Conservation (phyloP, 768 basidiomycete genomes). For the Leucosporidium creatinivorum region DNA sequence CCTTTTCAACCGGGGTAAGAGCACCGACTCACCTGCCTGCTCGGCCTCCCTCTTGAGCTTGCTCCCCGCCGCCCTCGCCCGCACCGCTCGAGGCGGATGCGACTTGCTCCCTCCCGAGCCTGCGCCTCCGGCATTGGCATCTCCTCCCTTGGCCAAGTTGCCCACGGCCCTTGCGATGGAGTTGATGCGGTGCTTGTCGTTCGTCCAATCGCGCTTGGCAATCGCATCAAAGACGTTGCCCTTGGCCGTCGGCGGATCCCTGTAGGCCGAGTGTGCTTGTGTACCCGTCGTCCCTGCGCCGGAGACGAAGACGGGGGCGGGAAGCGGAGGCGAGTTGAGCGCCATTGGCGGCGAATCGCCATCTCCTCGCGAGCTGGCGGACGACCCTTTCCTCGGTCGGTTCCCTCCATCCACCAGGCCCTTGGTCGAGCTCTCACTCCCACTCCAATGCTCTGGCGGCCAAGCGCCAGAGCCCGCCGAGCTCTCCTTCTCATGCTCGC, state of each 20-base stretch:
- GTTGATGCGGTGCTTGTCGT: constrained; percentile 29
- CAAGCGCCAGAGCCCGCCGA: constrained; percentile 7
- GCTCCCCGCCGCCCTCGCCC: background rate
- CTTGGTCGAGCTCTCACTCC: background rate
- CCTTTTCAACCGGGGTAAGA: no score
- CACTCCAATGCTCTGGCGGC: constrained; percentile 26
- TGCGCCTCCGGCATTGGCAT: constrained; percentile 6
- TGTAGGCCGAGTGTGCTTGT: background rate
- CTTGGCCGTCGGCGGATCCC: constrained; percentile 30
- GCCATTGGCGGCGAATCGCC: background rate
- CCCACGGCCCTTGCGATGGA: constrained; percentile 27
- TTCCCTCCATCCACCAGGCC: background rate
- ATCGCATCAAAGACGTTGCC: constrained; percentile 30
- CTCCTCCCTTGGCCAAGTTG: constrained; percentile 17
- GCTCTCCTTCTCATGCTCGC: constrained; percentile 7
- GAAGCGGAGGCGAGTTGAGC: constrained; percentile 5
- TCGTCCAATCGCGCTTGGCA: constrained; percentile 29
- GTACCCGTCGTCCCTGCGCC: constrained; percentile 26
- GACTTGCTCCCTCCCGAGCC: constrained; percentile 13
- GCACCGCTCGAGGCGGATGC: background rate
- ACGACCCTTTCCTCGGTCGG: constrained; percentile 10
- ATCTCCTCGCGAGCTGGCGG: background rate
- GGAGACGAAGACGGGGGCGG: constrained; percentile 20
- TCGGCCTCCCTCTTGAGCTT: constrained; percentile 36
- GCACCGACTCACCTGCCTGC: constrained; percentile 26